Evolutionary conservation across 805 yeast species (phyloP).

Genomic region (Vanderwaltozyma yarrowii): DNA sequence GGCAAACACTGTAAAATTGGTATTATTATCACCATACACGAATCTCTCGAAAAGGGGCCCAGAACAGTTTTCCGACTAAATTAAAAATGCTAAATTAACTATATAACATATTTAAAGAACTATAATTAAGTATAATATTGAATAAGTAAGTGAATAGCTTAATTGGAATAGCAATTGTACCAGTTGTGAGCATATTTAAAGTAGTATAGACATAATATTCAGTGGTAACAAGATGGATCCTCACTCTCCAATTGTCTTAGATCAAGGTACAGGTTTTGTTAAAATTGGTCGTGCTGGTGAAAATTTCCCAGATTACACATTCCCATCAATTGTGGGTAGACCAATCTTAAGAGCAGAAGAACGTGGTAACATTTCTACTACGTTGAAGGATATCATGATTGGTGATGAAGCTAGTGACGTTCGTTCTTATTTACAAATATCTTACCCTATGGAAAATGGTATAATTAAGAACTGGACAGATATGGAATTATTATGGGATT

Average conservation of each 20-base stretch:
- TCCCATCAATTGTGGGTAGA: conserved; percentile 95
- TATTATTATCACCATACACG: too few species aligned
- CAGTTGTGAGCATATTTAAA: too few species aligned
- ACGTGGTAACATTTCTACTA: conserved; percentile 48
- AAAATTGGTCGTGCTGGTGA: conserved; percentile 95
- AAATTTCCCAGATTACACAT: conserved; percentile 93
- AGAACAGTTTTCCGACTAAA: too few species aligned
- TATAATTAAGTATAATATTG: too few species aligned
- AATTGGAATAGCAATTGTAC: too few species aligned
- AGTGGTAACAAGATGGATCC: too few species aligned
- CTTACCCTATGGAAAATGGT: conserved; percentile 99
- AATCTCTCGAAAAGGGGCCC: too few species aligned
- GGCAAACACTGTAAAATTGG: too few species aligned
- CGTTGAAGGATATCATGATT: conserved; percentile 93
- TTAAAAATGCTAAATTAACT: too few species aligned
- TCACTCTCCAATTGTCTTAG: conserved; percentile 53
- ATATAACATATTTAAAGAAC: too few species aligned
- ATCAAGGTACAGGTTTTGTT: conserved; percentile 98
- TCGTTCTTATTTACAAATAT: conserved; percentile 78
- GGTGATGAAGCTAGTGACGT: conserved; percentile 92
- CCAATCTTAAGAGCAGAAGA: conserved; percentile 97
- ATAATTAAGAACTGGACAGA: conserved; percentile 97
- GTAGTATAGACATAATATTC: too few species aligned
- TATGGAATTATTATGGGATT: conserved; percentile 97
- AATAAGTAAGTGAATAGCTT: too few species aligned